Base-by-base conservation (phyloP, 1,284 basidiomycete genomes). In the Cerioporus squamosus region DNA sequence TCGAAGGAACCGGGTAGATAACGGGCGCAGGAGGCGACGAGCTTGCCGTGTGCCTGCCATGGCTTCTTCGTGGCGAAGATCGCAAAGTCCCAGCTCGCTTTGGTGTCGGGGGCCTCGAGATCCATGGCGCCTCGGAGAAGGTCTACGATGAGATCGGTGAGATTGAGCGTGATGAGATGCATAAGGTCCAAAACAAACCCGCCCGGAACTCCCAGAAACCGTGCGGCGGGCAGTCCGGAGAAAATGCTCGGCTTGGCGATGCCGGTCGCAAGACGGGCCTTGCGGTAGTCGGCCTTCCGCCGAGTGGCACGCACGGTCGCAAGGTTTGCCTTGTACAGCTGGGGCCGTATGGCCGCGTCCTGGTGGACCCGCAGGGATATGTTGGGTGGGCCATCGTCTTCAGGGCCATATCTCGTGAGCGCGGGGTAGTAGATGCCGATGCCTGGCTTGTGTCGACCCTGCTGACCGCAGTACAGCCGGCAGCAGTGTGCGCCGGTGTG, bases 401-500 rank as follows among this genome's bases (percentile, higher is more conserved):
- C 29, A 8, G 29, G 10, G 7, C 29, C 29, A 29, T 29, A 29
- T 6, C 29, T 29, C 6, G 29, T 29, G 29, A 29, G 29, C 44
- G 44, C 18, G 42, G 44, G 51, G 15, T 40, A 51, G 38, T 51
- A 51, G 23, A 20, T 40, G 1, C 15, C 17, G 1, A 9, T 14
- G 0, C 63, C 62, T 2, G 60, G 61, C 60, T 77, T 77, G 39
- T 70, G 73, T 0, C 72, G 67, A 8, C 77, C 76, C 40, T 51
- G 60, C 18, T 71, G 59, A 15, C 49, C 29, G 62, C 77, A 79
- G 39, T 66, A 66, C 0, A 74, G 20, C 0, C 69, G 67, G 58
- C 78, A 80, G 3, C 70, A 73, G 44, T 66, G 49, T 9, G 50
- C 52, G 1, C 76, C 77, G 49, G 60, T 63, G 55, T 77, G 75